These are phyloP conservation scores for Stephanodiscus minutulus DNA, from an alignment of 108 stramenopile genomes.

Conservation along the genomic window DNA sequence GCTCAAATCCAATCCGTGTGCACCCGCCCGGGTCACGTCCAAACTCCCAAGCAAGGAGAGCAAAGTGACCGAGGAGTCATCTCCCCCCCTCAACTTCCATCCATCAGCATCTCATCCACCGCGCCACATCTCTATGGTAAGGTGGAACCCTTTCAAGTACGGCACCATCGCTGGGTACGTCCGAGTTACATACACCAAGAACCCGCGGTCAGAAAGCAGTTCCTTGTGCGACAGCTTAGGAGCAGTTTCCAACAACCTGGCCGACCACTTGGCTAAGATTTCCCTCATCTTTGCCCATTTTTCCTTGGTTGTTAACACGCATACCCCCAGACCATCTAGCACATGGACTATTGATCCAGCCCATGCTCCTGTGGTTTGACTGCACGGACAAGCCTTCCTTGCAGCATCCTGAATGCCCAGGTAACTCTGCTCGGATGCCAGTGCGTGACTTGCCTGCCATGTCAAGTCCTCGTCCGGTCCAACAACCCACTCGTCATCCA, in stretches of 20 bases:
- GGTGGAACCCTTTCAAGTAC: constrained; percentile 56
- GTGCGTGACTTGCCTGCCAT: no score
- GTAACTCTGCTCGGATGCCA: constrained; percentile 17
- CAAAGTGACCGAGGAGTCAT: constrained; percentile 18
- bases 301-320: constrained; percentile 25
- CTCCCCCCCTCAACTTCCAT: constrained; percentile 29
- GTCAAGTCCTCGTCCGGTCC: no score
- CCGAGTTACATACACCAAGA: no score
- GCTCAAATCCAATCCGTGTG: no score
- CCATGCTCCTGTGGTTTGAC: constrained; percentile 49
- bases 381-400: constrained; percentile 30
- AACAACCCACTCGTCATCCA: constrained; percentile 38
- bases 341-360: constrained; percentile 36
- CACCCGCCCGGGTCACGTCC: no score
- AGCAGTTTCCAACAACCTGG: neutral
- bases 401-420: constrained; percentile 55
- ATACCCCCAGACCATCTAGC: constrained; percentile 10
- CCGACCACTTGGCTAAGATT: constrained; percentile 14
- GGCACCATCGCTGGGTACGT: no score
- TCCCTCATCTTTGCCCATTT: constrained; percentile 40
- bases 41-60: no score
- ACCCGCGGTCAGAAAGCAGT: constrained; percentile 7
- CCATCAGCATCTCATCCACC: constrained; percentile 43
- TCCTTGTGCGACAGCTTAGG: constrained; percentile 25
- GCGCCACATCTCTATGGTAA: constrained; percentile 48